Evolutionary conservation across 805 yeast species (phyloP), one percentile per base, ranked within the genome.

Genomic region (Nakazawaea wyomingensis): DNA sequence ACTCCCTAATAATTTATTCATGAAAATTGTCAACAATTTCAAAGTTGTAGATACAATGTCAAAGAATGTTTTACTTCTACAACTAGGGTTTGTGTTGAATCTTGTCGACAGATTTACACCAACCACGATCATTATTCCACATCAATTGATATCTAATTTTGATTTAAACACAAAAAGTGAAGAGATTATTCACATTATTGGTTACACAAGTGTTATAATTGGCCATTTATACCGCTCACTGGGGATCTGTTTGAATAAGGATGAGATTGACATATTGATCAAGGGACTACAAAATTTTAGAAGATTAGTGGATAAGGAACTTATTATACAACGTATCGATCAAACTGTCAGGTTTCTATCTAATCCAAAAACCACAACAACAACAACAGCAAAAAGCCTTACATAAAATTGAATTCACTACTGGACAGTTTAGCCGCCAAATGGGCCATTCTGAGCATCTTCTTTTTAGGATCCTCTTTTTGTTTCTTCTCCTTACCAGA

Each of bases 361-460:
- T 35, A 2, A 9, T 24, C 3, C 20, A 35, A 16, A 8, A 8
- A 20, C 3, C 11, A 24, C 32, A n/a, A 19, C n/a, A n/a, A n/a
- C n/a, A n/a, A n/a, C n/a, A n/a, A n/a, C n/a, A n/a, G n/a, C n/a
- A n/a, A n/a, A n/a, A n/a, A n/a, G n/a, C n/a, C n/a, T 22, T 24
- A 48, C 52, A 49, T 48, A 48, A 68, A 82, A 58, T 88, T 87
- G 59, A 89, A 89, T 65, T 88, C 96, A 49, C 76, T 78, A 42
- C 75, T 75, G 34, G 69, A 65, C n/a, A 82, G 67, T 51, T 72
- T 78, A 8, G 80, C 80, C 4, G 86, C 80, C 71, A 73, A 61
- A 54, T 74, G 72, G 8, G 96, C 96, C 72, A 80, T 65, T 48
- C 87, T 70, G 54, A 84, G 69, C 89, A 88, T 76, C 58, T 78